Percentiles rank a stretch among this genome's conserved stretches.
Evolutionary conservation across 2,329 filamentous ascomycete genomes (phyloP).

Genomic region (Curvularia lunata): DNA sequence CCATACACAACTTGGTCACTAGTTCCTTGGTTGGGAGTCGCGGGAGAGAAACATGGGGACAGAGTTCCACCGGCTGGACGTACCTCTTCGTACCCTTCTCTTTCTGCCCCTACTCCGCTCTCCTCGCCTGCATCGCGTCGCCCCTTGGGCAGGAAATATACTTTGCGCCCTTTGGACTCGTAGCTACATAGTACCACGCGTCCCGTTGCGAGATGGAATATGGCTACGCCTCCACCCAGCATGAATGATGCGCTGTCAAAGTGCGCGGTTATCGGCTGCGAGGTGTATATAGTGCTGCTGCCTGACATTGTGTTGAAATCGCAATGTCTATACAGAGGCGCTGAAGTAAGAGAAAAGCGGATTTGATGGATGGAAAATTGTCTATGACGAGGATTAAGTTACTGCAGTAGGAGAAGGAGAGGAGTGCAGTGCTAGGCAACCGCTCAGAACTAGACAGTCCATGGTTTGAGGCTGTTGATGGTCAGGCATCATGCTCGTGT

Average conservation of each 20-base stretch:
- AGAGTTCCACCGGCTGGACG: not conserved
- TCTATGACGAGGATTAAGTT: not conserved
- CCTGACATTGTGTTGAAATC: conserved; percentile 15
- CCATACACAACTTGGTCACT: not conserved
- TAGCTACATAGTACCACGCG: conserved; percentile 58
- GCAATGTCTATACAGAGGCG: not conserved
- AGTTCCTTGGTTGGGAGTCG: not conserved
- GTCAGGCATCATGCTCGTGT: conserved; percentile 10
- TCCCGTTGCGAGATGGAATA: conserved; percentile 56
- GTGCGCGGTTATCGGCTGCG: conserved; percentile 31
- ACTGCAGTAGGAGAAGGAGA: not conserved
- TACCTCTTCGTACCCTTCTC: conserved; percentile 60
- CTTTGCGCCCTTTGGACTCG: conserved; percentile 40
- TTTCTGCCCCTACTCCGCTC: conserved; percentile 51
- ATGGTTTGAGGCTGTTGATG: conserved; percentile 6
- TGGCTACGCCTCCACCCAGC: conserved; percentile 53
- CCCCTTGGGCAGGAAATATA: conserved; percentile 59
- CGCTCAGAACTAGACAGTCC: not conserved
- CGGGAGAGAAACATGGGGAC: not conserved
- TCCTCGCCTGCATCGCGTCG: conserved; percentile 56
- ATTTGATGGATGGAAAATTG: not conserved
- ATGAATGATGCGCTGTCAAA: conserved; percentile 40
- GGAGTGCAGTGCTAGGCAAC: too few relatives aligned
- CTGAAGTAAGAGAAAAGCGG: not conserved
- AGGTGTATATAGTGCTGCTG: conserved; percentile 9